Conservation (phyloP, 2,329 filamentous ascomycete genomes). For the Aspergillus versicolor region DNA sequence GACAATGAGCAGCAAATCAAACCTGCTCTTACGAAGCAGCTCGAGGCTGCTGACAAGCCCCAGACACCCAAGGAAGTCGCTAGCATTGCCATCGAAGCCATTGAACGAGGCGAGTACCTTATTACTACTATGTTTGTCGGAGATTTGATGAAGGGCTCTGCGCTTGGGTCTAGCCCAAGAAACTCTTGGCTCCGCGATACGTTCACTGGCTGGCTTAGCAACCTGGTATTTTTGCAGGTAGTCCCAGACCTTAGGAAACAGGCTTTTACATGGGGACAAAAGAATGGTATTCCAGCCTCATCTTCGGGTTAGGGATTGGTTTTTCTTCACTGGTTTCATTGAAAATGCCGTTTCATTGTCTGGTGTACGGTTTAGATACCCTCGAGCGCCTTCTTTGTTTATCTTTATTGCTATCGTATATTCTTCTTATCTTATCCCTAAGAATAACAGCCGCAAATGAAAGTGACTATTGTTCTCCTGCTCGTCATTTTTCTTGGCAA, state of each 20-base stretch:
- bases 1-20: conserved; percentile 76
- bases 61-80: conserved; percentile 81
- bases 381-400: conserved; percentile 19
- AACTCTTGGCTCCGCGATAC: conserved; percentile 56
- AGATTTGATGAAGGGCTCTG: conserved; percentile 65
- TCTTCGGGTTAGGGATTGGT: conserved; percentile 7
- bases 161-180: conserved; percentile 53
- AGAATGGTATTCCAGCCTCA: conserved; percentile 46
- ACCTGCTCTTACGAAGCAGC: conserved; percentile 71
- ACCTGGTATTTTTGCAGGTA: conserved; percentile 56
- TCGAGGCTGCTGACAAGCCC: conserved; percentile 80
- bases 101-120: conserved; percentile 79
- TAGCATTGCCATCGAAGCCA: conserved; percentile 62
- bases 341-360: conserved; percentile 15
- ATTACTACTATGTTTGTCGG: conserved; percentile 75
- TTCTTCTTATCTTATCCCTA: conserved; percentile 13
- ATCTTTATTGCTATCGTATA: conserved; percentile 9
- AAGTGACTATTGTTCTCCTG: conserved; percentile 1
- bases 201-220: conserved; percentile 53
- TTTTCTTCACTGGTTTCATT: conserved; percentile 4
- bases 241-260: conserved; percentile 58
- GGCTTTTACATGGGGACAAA: conserved; percentile 58
- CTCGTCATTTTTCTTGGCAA: not conserved
- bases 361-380: conserved; percentile 31
- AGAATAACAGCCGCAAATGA: conserved; percentile 1